These are phyloP conservation scores for Thermothelomyces thermophilus DNA, from an alignment of 2,329 filamentous ascomycete genomes.

Conservation along the genomic window DNA sequence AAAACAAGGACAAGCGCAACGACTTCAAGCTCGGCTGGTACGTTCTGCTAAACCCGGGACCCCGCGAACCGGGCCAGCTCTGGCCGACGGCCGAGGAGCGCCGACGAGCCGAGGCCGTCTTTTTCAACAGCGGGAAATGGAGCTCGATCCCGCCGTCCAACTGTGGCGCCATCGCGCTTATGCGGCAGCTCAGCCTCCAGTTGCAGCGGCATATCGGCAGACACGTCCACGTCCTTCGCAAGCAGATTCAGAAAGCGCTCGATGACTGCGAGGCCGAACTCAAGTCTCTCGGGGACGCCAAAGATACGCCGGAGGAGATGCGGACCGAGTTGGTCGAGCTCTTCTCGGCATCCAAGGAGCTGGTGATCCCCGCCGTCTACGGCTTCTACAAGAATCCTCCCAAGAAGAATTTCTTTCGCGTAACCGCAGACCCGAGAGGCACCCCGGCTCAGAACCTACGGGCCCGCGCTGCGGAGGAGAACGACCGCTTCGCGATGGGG, in stretches of 20 bases:
- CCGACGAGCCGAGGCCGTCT: conserved; percentile 38
- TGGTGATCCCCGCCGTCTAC: conserved; percentile 48
- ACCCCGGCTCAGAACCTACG: conserved; percentile 47
- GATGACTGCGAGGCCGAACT: conserved; percentile 44
- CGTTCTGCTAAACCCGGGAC: conserved; percentile 44
- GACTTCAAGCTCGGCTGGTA: conserved; percentile 48
- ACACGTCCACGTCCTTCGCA: conserved; percentile 44
- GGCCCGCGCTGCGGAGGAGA: conserved; percentile 46
- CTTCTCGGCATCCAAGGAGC: conserved; percentile 46
- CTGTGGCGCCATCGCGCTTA: conserved; percentile 41
- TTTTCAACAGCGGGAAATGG: conserved; percentile 46
- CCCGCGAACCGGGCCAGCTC: conserved; percentile 36
- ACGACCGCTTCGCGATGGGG: conserved; percentile 42
- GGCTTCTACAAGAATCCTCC: conserved; percentile 51
- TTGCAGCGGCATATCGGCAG: conserved; percentile 47
- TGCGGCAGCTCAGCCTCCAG: conserved; percentile 44
- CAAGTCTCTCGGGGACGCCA: conserved; percentile 43
- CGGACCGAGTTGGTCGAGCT: conserved; percentile 47
- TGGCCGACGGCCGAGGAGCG: conserved; percentile 40
- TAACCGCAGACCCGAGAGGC: conserved; percentile 42
- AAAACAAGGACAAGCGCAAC: conserved; percentile 44
- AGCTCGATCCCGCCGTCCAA: conserved; percentile 40
- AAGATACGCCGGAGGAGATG: conserved; percentile 49
- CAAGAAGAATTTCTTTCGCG: conserved; percentile 45
- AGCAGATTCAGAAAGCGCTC: conserved; percentile 45